Evolutionary conservation across 2,329 filamentous ascomycete species (phyloP).

Genomic region (Epichloe uncinata): DNA sequence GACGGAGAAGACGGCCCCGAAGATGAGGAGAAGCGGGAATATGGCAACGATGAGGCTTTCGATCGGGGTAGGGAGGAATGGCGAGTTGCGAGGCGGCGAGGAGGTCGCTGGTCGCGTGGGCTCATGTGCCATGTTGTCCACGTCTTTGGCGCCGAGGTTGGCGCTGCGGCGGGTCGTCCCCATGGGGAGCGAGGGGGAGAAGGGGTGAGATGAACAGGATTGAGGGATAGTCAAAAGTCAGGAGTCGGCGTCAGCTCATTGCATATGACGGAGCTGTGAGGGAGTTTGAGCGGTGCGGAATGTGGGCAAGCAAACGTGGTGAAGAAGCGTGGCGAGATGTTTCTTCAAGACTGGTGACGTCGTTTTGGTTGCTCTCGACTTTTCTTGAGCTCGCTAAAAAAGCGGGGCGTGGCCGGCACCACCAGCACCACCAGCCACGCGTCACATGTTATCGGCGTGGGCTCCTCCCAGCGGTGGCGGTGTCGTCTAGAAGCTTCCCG

Average conservation of each 20-base stretch:
- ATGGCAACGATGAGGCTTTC: slow-evolving; percentile 51
- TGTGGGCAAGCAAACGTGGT: no score
- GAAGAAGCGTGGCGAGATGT: background rate
- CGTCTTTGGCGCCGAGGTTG: background rate
- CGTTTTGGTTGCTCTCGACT: background rate
- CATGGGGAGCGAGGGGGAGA: slow-evolving; percentile 9
- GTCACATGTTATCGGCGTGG: background rate
- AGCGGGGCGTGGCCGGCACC: background rate
- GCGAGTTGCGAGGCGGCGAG: slow-evolving; percentile 27
- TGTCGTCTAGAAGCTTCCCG: background rate
- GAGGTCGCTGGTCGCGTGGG: background rate
- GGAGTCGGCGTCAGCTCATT: background rate
- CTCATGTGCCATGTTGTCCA: background rate
- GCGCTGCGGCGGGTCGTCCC: slow-evolving; percentile 15
- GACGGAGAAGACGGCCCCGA: slow-evolving; percentile 69
- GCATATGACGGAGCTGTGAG: no score
- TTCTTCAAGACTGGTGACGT: background rate
- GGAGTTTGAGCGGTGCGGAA: no score
- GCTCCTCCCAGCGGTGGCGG: background rate
- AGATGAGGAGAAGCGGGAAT: slow-evolving; percentile 66
- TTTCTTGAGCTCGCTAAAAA: background rate
- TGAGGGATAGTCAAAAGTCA: background rate
- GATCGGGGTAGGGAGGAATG: slow-evolving; percentile 55
- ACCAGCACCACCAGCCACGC: background rate
- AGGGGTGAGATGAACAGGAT: background rate